Conservation (phyloP, 495 filamentous ascomycete genomes). For the Bryoglossum gracile region DNA sequence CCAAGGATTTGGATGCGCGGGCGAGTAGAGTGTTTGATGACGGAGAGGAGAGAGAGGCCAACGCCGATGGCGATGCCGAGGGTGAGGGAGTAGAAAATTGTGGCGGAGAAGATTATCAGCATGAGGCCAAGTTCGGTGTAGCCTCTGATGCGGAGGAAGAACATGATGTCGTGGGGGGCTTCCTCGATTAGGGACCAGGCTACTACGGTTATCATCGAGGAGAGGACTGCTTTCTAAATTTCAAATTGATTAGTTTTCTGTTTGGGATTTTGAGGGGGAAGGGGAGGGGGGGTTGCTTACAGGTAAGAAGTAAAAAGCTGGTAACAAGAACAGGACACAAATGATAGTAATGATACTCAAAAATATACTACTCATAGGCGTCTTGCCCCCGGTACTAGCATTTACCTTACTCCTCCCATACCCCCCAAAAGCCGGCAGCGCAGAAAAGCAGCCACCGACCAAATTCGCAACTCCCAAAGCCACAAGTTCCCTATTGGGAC, state of each 20-base stretch:
- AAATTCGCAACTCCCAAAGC: conserved; percentile 88
- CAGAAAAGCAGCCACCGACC: conserved; percentile 83
- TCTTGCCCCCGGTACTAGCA: conserved; percentile 79
- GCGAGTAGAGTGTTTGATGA: conserved; percentile 82
- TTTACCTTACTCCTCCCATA: conserved; percentile 97
- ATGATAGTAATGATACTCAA: conserved; percentile 75
- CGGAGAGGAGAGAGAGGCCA: conserved; percentile 76
- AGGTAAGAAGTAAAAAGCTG: conserved; percentile 91
- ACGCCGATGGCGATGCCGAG: conserved; percentile 86
- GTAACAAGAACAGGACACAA: conserved; percentile 72
- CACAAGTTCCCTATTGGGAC: conserved; percentile 89
- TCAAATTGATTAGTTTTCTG: conserved; percentile 18
- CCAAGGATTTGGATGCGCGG: conserved; percentile 97
- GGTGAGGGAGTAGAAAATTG: conserved; percentile 85
- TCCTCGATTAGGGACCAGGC: conserved; percentile 94
- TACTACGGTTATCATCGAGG: conserved; percentile 90
- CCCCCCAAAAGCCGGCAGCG: conserved; percentile 88
- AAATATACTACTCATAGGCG: conserved; percentile 84
- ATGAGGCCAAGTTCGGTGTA: conserved; percentile 82
- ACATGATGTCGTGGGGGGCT: conserved; percentile 80
- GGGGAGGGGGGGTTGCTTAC: conserved; percentile 40
- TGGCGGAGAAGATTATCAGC: conserved; percentile 79
- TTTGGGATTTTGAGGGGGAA: conserved; percentile 4
- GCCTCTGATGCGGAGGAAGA: conserved; percentile 81
- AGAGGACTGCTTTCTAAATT: conserved; percentile 80